These are phyloP conservation scores for Dactylellina sp. DNA, from an alignment of 2,329 filamentous ascomycete genomes.

Conservation along the genomic window DNA sequence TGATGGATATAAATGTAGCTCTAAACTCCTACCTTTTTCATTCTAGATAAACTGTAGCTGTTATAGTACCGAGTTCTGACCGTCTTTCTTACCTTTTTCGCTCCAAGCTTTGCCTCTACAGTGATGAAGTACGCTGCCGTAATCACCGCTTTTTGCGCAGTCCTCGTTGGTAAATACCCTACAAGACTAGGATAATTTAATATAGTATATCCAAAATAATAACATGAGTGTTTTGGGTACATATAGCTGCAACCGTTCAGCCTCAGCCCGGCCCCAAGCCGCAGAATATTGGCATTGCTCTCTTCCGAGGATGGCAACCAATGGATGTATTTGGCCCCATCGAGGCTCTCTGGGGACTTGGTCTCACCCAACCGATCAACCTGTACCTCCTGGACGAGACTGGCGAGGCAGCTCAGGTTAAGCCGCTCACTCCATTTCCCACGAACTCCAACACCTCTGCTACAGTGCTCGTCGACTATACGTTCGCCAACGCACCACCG, in stretches of 20 bases:
- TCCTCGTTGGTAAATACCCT: constrained; percentile 23
- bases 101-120: neutral
- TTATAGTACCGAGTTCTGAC: too few relatives aligned
- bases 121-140: constrained; percentile 4
- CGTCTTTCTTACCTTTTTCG: too few relatives aligned
- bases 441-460: neutral
- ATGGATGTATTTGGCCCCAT: constrained; percentile 67
- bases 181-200: too few relatives aligned
- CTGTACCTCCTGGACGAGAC: constrained; percentile 62
- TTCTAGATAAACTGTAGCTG: too few relatives aligned
- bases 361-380: constrained; percentile 59
- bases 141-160: constrained; percentile 18
- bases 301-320: constrained; percentile 65
- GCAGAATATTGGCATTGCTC: constrained; percentile 56
- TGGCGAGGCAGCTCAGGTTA: constrained; percentile 62
- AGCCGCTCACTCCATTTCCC: neutral
- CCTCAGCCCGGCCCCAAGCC: constrained; percentile 25
- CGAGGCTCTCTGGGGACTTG: constrained; percentile 65
- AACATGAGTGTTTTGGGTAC: too few relatives aligned
- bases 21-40: too few relatives aligned
- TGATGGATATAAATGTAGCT: too few relatives aligned
- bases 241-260: constrained; percentile 34
- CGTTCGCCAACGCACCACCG: neutral
- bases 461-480: neutral
- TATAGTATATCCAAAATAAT: too few relatives aligned